Conservation (phyloP, 495 filamentous ascomycete genomes). For the Aspergillus leporis region DNA sequence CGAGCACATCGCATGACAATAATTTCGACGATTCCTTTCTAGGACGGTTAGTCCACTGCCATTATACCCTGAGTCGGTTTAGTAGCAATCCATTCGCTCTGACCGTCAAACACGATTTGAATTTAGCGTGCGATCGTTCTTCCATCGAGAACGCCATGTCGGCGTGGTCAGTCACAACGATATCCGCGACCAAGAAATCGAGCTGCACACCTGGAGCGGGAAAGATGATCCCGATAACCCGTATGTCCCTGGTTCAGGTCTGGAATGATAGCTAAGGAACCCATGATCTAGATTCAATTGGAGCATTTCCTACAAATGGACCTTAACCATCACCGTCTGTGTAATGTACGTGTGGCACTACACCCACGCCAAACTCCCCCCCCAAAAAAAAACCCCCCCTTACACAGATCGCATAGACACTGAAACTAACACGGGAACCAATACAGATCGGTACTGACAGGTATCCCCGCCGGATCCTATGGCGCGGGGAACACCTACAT, state of each 20-base stretch:
- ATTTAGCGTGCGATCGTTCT: conserved; percentile 23
- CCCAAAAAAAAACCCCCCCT: too few species aligned
- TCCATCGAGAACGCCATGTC: conserved; percentile 25
- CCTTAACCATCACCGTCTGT: conserved; percentile 10
- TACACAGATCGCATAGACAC: background rate
- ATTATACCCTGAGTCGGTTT: too few species aligned
- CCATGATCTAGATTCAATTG: conserved; percentile 6
- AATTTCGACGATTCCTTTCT: conserved; percentile 27
- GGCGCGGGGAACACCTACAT: conserved; percentile 42
- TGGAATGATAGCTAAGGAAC: background rate
- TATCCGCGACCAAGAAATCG: conserved; percentile 18
- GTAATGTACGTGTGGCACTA: conserved; percentile 8
- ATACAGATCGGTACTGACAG: conserved; percentile 24
- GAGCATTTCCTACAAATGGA: conserved; percentile 7
- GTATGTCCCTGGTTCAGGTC: conserved; percentile 5
- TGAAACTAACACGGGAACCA: background rate
- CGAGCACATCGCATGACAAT: conserved; percentile 25
- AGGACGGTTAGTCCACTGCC: conserved; percentile 8
- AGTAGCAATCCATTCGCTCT: too few species aligned
- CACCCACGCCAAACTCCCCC: background rate
- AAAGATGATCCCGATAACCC: conserved; percentile 20
- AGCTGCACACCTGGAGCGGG: conserved; percentile 19
- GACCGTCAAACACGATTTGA: background rate
- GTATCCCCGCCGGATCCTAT: conserved; percentile 43
- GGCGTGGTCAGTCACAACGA: conserved; percentile 26